Percentiles rank a stretch among this genome's conserved stretches.
phyloP scores from a whole-genome alignment of 768 basidiomycete species.

The Kwoniella dejecticola region DNA sequence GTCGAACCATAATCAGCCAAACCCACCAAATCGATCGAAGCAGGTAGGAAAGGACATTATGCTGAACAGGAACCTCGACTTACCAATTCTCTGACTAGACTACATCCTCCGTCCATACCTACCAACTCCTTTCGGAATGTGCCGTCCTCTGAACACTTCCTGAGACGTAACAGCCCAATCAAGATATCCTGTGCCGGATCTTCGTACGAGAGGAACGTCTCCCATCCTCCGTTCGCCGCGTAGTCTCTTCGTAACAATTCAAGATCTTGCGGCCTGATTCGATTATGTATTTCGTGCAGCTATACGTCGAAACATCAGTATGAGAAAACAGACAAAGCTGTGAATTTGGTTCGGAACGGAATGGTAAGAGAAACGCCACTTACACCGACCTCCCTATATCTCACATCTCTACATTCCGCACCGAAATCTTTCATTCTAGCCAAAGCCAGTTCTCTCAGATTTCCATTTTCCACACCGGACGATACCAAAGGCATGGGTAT shows the following conservation, averaged over 20 bases:
- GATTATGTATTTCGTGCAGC: constrained; percentile 99
- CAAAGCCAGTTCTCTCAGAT: constrained; percentile 90
- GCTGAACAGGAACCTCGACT: no score
- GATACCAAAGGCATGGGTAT: constrained; percentile 95
- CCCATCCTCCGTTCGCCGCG: constrained; percentile 97
- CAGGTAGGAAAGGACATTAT: no score
- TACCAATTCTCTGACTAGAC: constrained; percentile 88
- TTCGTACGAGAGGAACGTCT: constrained; percentile 98
- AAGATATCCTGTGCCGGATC: constrained; percentile 97
- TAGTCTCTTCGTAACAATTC: constrained; percentile 96
- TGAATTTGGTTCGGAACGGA: background rate
- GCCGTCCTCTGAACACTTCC: constrained; percentile 95
- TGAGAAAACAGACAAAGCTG: constrained; percentile 1
- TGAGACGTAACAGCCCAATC: constrained; percentile 82
- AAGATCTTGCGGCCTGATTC: constrained; percentile 90
- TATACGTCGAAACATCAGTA: constrained; percentile 56
- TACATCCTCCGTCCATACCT: constrained; percentile 66
- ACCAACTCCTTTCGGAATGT: constrained; percentile 94
- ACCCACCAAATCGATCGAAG: no score
- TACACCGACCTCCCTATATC: constrained; percentile 97
- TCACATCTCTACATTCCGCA: constrained; percentile 92
- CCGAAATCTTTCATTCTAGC: constrained; percentile 99
- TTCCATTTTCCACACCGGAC: constrained; percentile 97
- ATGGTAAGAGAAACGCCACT: constrained; percentile 50
- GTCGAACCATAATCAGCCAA: no score